Conservation (phyloP, 2,329 filamentous ascomycete genomes). For the Corynespora cassiicola region DNA sequence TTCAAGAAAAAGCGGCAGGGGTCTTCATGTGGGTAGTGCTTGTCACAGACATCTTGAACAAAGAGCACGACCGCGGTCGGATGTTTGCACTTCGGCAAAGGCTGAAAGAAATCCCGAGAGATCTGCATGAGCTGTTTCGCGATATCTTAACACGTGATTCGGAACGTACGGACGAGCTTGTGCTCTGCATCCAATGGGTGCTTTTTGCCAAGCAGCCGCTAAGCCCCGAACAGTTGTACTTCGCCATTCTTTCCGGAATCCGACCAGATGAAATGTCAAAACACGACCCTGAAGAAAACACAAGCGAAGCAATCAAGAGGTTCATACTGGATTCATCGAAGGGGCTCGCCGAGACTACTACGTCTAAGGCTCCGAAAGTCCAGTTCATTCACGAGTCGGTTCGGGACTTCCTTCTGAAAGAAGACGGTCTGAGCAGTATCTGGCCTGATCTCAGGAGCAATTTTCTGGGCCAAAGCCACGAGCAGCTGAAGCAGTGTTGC, state of each 20-base stretch:
- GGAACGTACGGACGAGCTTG: constrained; percentile 2
- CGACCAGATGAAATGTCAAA: constrained; percentile 3
- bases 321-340: constrained; percentile 24
- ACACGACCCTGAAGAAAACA: constrained; percentile 14
- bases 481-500: constrained; percentile 54
- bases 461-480: constrained; percentile 45
- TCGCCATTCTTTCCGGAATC: constrained; percentile 12
- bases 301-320: constrained; percentile 11
- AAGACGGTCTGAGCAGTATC: constrained; percentile 34
- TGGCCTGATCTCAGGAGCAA: constrained; percentile 38
- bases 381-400: constrained; percentile 36
- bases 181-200: constrained; percentile 15
- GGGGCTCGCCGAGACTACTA: constrained; percentile 21
- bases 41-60: constrained; percentile 53
- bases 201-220: constrained; percentile 12
- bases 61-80: constrained; percentile 39
- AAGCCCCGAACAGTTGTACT: constrained; percentile 14
- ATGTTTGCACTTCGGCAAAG: constrained; percentile 8
- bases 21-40: constrained; percentile 56
- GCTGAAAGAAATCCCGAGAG: constrained; percentile 9
- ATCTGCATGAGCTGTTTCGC: constrained; percentile 9
- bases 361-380: constrained; percentile 18
- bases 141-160: constrained; percentile 11
- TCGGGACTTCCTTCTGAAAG: constrained; percentile 48
- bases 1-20: constrained; percentile 46